phyloP scores from a whole-genome alignment of 2,329 filamentous ascomycete species.

The Penicillium sp. region DNA sequence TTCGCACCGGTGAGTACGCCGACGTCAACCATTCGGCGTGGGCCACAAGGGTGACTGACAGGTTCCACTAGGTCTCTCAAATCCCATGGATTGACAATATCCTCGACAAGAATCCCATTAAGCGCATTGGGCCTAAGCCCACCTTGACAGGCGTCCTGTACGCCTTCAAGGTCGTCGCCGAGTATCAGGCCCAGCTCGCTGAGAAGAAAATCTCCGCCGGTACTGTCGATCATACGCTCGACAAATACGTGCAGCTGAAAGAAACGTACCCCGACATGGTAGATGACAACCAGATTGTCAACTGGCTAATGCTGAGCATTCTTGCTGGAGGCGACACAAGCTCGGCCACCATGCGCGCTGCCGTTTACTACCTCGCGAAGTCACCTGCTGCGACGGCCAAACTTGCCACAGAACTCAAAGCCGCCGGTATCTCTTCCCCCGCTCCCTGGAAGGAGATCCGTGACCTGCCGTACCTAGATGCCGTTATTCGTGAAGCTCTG shows the following conservation, averaged over 20 bases:
- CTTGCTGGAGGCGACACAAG: constrained; percentile 43
- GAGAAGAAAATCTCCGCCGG: constrained; percentile 10
- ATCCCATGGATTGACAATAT: constrained; percentile 28
- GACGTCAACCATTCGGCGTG: too few species aligned
- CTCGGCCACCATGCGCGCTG: constrained; percentile 33
- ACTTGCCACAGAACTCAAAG: constrained; percentile 5
- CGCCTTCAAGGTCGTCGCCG: constrained; percentile 20
- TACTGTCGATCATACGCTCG: constrained; percentile 36
- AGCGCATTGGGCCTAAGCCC: constrained; percentile 25
- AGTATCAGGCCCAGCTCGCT: constrained; percentile 19
- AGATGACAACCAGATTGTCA: constrained; percentile 30
- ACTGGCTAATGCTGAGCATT: constrained; percentile 36
- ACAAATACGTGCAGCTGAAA: neutral
- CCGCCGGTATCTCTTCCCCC: constrained; percentile 12
- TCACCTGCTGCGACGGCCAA: constrained; percentile 12
- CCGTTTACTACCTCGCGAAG: constrained; percentile 27
- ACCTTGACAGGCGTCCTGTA: constrained; percentile 20
- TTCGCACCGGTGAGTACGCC: constrained; percentile 19
- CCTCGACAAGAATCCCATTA: constrained; percentile 32
- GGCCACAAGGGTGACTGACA: neutral
- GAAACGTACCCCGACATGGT: too few species aligned
- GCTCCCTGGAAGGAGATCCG: constrained; percentile 22
- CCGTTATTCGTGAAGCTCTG: constrained; percentile 53
- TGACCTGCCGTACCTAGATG: constrained; percentile 46
- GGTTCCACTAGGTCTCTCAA: constrained; percentile 18